Evolutionary conservation across 352 stramenopile species (phyloP).

Genomic region (Pythium brassicae): DNA sequence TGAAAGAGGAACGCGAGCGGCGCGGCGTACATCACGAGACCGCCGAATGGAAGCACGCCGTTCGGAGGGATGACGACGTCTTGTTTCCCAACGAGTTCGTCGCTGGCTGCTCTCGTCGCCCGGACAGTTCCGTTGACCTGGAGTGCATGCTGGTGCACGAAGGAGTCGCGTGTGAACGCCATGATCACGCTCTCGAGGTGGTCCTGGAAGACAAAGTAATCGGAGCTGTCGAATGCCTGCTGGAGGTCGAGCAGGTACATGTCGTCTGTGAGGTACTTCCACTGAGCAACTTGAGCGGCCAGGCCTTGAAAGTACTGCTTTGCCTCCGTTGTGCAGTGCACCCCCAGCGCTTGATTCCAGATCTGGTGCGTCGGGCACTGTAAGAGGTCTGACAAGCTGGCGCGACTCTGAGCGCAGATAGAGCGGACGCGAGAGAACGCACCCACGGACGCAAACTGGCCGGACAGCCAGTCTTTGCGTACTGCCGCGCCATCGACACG

Average conservation of each 20-base stretch:
- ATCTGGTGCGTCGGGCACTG: slow-evolving; percentile 16
- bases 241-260: slow-evolving; percentile 83
- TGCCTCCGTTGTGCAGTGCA: slow-evolving; percentile 27
- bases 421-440: slow-evolving; percentile 1
- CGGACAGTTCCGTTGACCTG: slow-evolving; percentile 50
- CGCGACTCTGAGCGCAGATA: not conserved
- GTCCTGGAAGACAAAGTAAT: slow-evolving; percentile 85
- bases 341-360: slow-evolving; percentile 51
- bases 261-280: slow-evolving; percentile 61
- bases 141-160: slow-evolving; percentile 34
- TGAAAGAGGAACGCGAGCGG: slow-evolving; percentile 68
- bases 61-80: slow-evolving; percentile 45
- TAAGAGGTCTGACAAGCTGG: not conserved
- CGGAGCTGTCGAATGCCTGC: slow-evolving; percentile 64
- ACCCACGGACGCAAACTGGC: slow-evolving; percentile 48
- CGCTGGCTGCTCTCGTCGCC: not conserved
- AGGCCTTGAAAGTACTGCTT: slow-evolving; percentile 49
- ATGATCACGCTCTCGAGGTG: slow-evolving; percentile 65
- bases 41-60: slow-evolving; percentile 65
- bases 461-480: slow-evolving; percentile 71
- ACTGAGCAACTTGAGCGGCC: slow-evolving; percentile 25
- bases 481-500: slow-evolving; percentile 69
- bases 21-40: slow-evolving; percentile 67
- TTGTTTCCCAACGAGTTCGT: not conserved
- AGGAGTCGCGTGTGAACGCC: slow-evolving; percentile 62